These are phyloP conservation scores for Ogataea sp. DNA, from an alignment of 805 yeast species.

Conservation along the genomic window DNA sequence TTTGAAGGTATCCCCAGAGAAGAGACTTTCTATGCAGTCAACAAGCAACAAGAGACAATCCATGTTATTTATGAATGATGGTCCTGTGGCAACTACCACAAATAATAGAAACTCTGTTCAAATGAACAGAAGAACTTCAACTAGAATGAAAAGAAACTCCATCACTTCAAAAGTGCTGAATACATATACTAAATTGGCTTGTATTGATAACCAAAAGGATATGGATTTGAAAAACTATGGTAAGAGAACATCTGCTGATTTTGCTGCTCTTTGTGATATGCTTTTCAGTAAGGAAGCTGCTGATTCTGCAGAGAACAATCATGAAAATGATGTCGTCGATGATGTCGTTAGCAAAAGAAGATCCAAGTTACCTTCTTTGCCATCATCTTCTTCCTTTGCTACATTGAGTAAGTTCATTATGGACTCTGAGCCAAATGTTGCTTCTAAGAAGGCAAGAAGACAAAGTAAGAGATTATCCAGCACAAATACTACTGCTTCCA, in stretches of 20 bases:
- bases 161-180: slow-evolving; percentile 64
- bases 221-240: slow-evolving; percentile 66
- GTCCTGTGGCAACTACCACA: neutral
- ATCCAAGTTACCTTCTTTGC: slow-evolving; percentile 6
- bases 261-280: slow-evolving; percentile 71
- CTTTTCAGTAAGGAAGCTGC: slow-evolving; percentile 63
- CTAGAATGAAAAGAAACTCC: slow-evolving; percentile 51
- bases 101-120: slow-evolving; percentile 5
- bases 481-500: slow-evolving; percentile 1
- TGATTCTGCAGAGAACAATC: slow-evolving; percentile 8
- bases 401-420: slow-evolving; percentile 38
- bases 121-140: slow-evolving; percentile 9
- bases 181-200: slow-evolving; percentile 63
- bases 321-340: slow-evolving; percentile 30
- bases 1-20: slow-evolving; percentile 5
- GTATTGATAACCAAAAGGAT: slow-evolving; percentile 48
- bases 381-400: slow-evolving; percentile 39
- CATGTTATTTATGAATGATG: slow-evolving; percentile 9
- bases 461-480: neutral
- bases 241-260: slow-evolving; percentile 68
- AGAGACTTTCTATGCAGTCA: slow-evolving; percentile 10
- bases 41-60: slow-evolving; percentile 14
- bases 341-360: neutral
- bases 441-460: neutral
- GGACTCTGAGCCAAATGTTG: slow-evolving; percentile 4